phyloP scores from a whole-genome alignment of 164 flowering plant species.

The Warburgia ugandensis region DNA sequence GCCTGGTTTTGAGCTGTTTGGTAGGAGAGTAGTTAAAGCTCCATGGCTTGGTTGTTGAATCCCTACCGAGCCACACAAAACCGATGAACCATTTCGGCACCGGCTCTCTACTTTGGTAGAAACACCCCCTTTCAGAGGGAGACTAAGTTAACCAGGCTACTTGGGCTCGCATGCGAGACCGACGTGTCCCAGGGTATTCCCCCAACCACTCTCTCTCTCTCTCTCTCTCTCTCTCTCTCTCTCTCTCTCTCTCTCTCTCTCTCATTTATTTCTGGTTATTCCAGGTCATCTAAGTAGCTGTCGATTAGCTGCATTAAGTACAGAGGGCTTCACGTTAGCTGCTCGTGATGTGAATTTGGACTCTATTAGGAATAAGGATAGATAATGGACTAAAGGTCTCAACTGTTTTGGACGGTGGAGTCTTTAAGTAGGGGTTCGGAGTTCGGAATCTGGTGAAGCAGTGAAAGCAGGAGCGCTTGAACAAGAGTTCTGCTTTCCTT shows the following conservation, averaged over 20 bases:
- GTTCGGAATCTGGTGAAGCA: neutral
- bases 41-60: neutral
- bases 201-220: neutral
- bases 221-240: too few species aligned
- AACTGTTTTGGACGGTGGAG: neutral
- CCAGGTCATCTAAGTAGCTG: neutral
- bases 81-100: constrained; percentile 4
- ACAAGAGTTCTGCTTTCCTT: neutral
- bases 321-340: neutral
- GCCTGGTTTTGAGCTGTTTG: neutral
- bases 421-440: neutral
- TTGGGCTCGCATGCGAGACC: neutral
- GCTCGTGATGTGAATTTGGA: neutral
- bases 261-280: neutral
- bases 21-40: neutral
- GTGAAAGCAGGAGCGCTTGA: too few species aligned
- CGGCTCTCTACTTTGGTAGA: neutral
- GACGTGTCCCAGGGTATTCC: neutral
- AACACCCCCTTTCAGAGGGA: neutral
- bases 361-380: neutral
- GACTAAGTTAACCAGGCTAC: neutral
- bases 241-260: too few species aligned
- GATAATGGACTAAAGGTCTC: neutral
- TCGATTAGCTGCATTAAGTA: neutral
- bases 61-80: neutral